Evolutionary conservation across 2,329 filamentous ascomycete genomes (phyloP).

Genomic region (Fusarium sp.): DNA sequence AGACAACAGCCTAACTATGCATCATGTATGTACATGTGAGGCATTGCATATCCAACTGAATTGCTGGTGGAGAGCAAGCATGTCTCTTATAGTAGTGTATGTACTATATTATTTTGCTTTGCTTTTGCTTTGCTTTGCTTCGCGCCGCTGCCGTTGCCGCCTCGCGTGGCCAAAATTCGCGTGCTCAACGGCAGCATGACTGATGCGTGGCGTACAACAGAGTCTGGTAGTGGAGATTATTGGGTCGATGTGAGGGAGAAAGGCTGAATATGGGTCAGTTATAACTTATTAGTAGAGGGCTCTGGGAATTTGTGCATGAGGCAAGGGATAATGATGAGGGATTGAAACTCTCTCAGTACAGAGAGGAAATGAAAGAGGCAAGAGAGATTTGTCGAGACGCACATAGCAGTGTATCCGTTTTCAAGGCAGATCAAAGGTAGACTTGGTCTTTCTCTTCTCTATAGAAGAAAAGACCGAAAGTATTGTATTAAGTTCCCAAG

Average conservation of each 20-base stretch:
- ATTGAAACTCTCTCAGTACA: not conserved
- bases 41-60: conserved; percentile 11
- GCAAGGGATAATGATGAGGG: conserved; percentile 24
- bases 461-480: not conserved
- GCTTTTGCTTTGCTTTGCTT: conserved; percentile 14
- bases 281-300: conserved; percentile 2
- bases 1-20: conserved; percentile 16
- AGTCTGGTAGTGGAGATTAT: conserved; percentile 21
- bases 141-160: conserved; percentile 17
- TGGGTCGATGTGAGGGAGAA: conserved; percentile 27
- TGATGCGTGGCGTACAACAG: conserved; percentile 15
- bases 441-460: not conserved
- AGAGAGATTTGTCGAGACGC: conserved; percentile 21
- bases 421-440: not conserved
- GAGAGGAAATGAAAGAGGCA: not conserved
- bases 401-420: not conserved
- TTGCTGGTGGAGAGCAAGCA: conserved; percentile 13
- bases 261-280: conserved; percentile 11
- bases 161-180: conserved; percentile 30
- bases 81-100: conserved; percentile 19
- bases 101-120: conserved; percentile 1
- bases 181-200: conserved; percentile 21
- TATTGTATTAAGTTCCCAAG: not conserved
- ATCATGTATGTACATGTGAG: conserved; percentile 19
- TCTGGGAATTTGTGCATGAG: conserved; percentile 21